Evolutionary conservation across 2,329 filamentous ascomycete species (phyloP), one percentile per base, ranked within the genome.

Genomic region (Aureobasidium pullulans): DNA sequence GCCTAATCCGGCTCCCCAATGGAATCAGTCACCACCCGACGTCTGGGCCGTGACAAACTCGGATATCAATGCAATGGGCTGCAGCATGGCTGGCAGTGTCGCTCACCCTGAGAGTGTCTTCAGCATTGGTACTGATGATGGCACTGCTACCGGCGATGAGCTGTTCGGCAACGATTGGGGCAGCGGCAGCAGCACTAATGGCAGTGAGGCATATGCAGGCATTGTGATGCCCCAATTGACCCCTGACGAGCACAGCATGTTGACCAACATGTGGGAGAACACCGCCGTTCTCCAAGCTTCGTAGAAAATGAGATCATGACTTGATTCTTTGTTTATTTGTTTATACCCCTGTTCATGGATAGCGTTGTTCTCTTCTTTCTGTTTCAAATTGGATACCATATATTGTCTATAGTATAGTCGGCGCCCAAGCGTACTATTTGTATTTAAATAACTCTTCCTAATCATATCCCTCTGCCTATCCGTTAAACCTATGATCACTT

Each of bases 71-170:
- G 37, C 46, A 23, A 46, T 43, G 43, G 13, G 36, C 11, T 59
- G 39, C 47, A 49, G 31, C 23, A 42, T 61, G 47, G 53, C 44
- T 32, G 42, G 46, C 23, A 32, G 70, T 70, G 57, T 64, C 73
- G 13, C 71, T 67, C 53, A 69, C 13, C 71, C 80, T 32, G 80
- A 81, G 64, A 84, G 81, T 62, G 80, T 83, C 3, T 70, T 83
- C 32, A 84, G 81, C 69, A 81, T 83, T 11, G 46, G 54, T 62
- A 83, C 80, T 6, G 82, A 84, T 48, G 82, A 84, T 67, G 84
- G 81, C 60, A 65, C 84, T 60, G 82, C 76, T 15, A 82, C 81
- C 15, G 79, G 81, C 2, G 76, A 76, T 48, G 77, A 78, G 56
- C 70, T 73, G 47, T 74, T 73, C 62, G 69, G 62, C 50, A 60